Conservation (phyloP, 2,329 filamentous ascomycete genomes). For the Pleurostoma richardsiae region DNA sequence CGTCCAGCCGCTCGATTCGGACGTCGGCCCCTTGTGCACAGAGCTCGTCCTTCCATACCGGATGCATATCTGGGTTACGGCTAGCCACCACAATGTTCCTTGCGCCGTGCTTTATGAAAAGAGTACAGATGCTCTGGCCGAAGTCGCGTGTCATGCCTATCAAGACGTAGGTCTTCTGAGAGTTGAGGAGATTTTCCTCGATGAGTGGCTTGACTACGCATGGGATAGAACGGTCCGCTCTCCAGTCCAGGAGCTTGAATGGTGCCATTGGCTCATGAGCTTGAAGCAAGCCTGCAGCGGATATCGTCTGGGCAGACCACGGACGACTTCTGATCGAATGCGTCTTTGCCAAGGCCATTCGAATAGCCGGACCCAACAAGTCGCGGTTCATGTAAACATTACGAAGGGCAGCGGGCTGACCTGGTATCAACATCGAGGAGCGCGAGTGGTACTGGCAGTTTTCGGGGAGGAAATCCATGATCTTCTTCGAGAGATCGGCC, state of each 20-base stretch:
- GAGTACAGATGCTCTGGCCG: slow-evolving; percentile 34
- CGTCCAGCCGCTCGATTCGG: slow-evolving; percentile 18
- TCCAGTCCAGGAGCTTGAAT: slow-evolving; percentile 34
- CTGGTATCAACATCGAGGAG: slow-evolving; percentile 8
- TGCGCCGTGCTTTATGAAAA: slow-evolving; percentile 31
- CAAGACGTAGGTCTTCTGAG: slow-evolving; percentile 30
- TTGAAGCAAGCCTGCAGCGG: slow-evolving; percentile 11
- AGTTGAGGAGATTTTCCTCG: slow-evolving; percentile 17
- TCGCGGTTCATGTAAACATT: neutral
- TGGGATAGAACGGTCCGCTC: slow-evolving; percentile 20
- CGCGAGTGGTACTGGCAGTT: slow-evolving; percentile 18
- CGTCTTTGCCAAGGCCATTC: too few relatives aligned
- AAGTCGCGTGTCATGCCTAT: slow-evolving; percentile 37
- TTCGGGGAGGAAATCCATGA: slow-evolving; percentile 16
- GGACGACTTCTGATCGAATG: too few relatives aligned
- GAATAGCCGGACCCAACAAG: too few relatives aligned
- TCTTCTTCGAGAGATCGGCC: slow-evolving; percentile 16
- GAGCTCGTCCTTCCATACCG: slow-evolving; percentile 26
- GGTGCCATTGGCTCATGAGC: slow-evolving; percentile 1
- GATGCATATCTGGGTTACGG: slow-evolving; percentile 23
- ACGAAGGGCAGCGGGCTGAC: slow-evolving; percentile 1
- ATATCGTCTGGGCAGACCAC: too few relatives aligned
- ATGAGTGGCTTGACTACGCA: slow-evolving; percentile 16
- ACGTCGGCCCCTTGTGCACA: slow-evolving; percentile 13
- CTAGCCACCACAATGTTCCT: slow-evolving; percentile 32